Conservation (phyloP, 2,329 filamentous ascomycete species). For the Rugonectria rugulosa region DNA sequence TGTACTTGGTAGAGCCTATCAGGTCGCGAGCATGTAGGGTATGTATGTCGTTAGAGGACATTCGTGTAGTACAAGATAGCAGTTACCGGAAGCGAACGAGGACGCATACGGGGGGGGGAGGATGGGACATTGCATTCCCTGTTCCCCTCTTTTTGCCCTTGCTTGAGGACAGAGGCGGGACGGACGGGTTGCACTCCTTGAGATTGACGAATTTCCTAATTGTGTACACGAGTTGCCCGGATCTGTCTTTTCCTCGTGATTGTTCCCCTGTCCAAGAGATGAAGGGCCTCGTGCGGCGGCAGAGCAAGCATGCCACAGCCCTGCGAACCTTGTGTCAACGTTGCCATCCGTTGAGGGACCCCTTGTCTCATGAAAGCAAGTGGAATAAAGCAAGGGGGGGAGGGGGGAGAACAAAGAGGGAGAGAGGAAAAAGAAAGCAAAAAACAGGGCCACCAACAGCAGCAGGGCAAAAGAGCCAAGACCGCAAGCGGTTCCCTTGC, state of each 20-base stretch:
- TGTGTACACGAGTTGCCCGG: slow-evolving; percentile 11
- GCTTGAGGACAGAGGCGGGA: neutral
- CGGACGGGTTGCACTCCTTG: neutral
- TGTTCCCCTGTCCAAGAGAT: too few species aligned
- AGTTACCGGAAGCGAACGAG: too few species aligned
- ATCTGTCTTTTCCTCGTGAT: slow-evolving; percentile 4
- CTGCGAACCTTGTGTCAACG: too few species aligned
- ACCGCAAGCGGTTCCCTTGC: too few species aligned
- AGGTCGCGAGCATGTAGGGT: too few species aligned
- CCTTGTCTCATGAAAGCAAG: too few species aligned
- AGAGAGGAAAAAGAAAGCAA: neutral
- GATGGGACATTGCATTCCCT: too few species aligned
- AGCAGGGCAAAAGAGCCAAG: neutral
- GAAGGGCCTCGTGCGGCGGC: slow-evolving; percentile 8
- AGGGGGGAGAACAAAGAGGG: neutral
- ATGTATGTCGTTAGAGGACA: too few species aligned
- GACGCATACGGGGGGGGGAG: too few species aligned
- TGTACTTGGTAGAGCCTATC: too few species aligned
- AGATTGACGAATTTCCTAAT: slow-evolving; percentile 8
- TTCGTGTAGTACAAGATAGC: too few species aligned
- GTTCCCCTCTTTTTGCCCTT: neutral
- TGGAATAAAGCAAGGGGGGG: neutral
- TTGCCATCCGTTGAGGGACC: too few species aligned
- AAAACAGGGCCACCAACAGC: neutral
- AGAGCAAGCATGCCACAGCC: neutral